Conservation (phyloP, 495 filamentous ascomycete species). For the Daldinia concentrica region DNA sequence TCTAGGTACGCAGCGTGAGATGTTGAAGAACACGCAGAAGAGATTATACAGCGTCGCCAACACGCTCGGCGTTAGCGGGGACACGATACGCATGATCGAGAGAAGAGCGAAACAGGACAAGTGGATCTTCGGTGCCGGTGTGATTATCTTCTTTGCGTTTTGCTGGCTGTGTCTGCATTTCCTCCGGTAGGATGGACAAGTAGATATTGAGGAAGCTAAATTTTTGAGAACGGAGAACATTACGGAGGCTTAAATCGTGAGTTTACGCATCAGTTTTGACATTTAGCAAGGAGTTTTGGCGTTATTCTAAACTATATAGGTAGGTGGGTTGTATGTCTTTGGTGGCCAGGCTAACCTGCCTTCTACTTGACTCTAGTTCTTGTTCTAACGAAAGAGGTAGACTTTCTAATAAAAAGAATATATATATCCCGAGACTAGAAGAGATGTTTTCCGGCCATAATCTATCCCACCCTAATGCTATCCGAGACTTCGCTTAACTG, state of each 20-base stretch:
- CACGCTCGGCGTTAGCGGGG: constrained; percentile 90
- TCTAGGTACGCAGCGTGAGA: constrained; percentile 87
- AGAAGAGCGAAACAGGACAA: constrained; percentile 92
- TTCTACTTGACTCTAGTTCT: constrained; percentile 2
- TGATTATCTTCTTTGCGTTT: constrained; percentile 89
- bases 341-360: neutral
- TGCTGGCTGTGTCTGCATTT: constrained; percentile 90
- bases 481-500: too few relatives aligned
- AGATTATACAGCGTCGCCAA: constrained; percentile 92
- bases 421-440: neutral
- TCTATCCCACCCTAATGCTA: neutral
- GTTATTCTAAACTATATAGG: constrained; percentile 12
- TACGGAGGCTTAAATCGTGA: neutral
- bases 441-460: neutral
- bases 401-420: neutral
- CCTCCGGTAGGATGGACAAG: constrained; percentile 64
- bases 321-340: constrained; percentile 1
- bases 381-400: neutral
- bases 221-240: neutral
- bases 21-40: constrained; percentile 92
- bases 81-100: constrained; percentile 96
- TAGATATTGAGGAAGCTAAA: neutral
- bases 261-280: constrained; percentile 6
- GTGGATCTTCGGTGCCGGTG: constrained; percentile 95
- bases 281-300: constrained; percentile 37